These are phyloP conservation scores for Chalciporus piperatus DNA, from an alignment of 768 basidiomycete species.

Conservation along the genomic window DNA sequence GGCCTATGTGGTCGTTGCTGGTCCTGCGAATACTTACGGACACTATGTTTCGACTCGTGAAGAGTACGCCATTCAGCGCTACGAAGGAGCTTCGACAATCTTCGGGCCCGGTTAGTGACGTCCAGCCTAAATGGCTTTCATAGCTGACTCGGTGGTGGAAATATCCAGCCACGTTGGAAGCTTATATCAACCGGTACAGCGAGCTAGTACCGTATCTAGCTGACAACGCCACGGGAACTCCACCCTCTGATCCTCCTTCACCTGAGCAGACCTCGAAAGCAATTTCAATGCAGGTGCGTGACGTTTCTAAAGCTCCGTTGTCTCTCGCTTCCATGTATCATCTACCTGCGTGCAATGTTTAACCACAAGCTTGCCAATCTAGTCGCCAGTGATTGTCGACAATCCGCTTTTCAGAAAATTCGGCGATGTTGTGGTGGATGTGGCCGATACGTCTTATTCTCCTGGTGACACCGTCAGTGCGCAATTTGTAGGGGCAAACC, in stretches of 20 bases:
- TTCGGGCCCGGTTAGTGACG: constrained; percentile 64
- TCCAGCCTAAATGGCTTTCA: not conserved
- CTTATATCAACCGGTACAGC: constrained; percentile 74
- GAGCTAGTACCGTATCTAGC: constrained; percentile 63
- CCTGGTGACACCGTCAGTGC: constrained; percentile 58
- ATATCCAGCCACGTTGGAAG: constrained; percentile 64
- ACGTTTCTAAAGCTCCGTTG: not conserved
- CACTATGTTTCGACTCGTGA: constrained; percentile 74
- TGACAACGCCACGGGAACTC: constrained; percentile 42
- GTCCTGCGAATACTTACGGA: constrained; percentile 78
- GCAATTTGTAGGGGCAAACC: constrained; percentile 74
- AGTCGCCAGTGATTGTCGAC: constrained; percentile 67
- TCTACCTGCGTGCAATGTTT: not conserved
- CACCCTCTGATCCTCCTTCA: constrained; percentile 63
- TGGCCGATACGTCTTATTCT: constrained; percentile 46
- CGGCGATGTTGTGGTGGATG: constrained; percentile 59
- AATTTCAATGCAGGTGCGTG: constrained; percentile 61
- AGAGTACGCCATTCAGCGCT: constrained; percentile 72
- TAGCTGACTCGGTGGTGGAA: not conserved
- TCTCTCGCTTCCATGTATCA: not conserved
- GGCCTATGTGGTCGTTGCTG: constrained; percentile 75
- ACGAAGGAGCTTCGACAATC: constrained; percentile 79
- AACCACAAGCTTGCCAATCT: not conserved
- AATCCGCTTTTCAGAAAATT: constrained; percentile 54
- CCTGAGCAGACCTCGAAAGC: constrained; percentile 61